Conservation (phyloP, 192 early-diverging fungal species). For the Allomyces macrogynus region DNA sequence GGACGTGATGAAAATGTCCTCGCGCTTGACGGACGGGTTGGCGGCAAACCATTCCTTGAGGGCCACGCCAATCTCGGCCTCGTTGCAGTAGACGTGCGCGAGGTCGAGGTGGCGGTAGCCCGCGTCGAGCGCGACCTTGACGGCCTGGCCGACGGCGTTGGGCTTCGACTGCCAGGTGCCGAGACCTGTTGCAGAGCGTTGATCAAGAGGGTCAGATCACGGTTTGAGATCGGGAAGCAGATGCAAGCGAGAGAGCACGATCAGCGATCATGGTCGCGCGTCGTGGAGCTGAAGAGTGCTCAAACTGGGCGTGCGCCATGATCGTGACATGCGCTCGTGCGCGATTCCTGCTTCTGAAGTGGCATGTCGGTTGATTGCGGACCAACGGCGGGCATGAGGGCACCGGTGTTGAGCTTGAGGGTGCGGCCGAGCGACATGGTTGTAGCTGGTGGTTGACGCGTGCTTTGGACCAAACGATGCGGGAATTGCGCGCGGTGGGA, state of each 20-base stretch:
- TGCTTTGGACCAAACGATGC: too few relatives aligned
- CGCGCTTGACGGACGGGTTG: conserved; percentile 27
- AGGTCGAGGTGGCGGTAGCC: conserved; percentile 62
- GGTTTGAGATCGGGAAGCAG: not conserved
- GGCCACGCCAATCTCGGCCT: conserved; percentile 54
- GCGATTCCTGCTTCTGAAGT: not conserved
- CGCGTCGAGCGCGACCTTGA: conserved; percentile 34
- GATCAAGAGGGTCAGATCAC: not conserved
- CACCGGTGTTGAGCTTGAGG: not conserved
- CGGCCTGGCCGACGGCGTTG: conserved; percentile 30
- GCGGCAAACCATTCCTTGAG: conserved; percentile 24
- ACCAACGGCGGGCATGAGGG: not conserved
- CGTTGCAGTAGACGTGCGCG: conserved; percentile 47
- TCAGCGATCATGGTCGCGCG: too few relatives aligned
- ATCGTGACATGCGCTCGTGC: too few relatives aligned
- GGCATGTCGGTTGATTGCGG: not conserved
- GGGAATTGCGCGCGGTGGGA: too few relatives aligned
- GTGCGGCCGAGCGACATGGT: not conserved
- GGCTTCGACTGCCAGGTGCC: conserved; percentile 31
- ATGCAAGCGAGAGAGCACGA: too few relatives aligned
- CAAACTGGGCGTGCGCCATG: too few relatives aligned
- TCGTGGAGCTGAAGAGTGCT: too few relatives aligned
- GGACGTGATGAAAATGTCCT: conserved; percentile 59
- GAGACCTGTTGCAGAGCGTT: conserved; percentile 5
- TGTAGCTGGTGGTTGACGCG: too few relatives aligned